Percentiles rank a stretch among this genome's conserved stretches.
These are phyloP conservation scores for Byssoonygena ceratinophila DNA, from an alignment of 2,329 filamentous ascomycete species.

Conservation along the genomic window DNA sequence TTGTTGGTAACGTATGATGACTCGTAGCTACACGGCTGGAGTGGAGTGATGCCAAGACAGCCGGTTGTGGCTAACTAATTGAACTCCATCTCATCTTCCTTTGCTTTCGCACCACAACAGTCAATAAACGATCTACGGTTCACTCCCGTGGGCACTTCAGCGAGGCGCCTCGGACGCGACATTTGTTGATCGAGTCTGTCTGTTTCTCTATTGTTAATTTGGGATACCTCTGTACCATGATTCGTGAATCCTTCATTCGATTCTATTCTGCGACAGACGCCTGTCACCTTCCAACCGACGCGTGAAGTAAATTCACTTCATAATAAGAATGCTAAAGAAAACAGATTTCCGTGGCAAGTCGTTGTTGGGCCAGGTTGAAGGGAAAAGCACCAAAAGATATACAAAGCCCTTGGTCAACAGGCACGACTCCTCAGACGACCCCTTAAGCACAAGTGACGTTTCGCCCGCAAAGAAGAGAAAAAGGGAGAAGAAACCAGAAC, in stretches of 20 bases:
- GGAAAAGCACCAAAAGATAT: conserved; percentile 5
- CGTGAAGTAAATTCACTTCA: conserved; percentile 17
- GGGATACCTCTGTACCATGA: background rate
- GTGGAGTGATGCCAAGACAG: background rate
- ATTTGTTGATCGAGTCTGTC: background rate
- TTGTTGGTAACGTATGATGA: too few relatives aligned
- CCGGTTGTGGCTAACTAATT: background rate
- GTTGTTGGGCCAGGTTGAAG: conserved; percentile 21
- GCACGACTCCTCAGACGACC: conserved; percentile 9
- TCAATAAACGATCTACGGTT: background rate
- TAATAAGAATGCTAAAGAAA: conserved; percentile 13
- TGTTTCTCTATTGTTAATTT: background rate
- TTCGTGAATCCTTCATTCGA: background rate
- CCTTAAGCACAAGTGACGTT: background rate
- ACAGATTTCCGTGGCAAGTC: conserved; percentile 13
- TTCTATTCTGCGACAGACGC: background rate
- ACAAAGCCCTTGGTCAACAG: conserved; percentile 1
- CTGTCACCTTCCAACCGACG: conserved; percentile 9
- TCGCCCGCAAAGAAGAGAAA: conserved; percentile 4
- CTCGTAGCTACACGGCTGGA: too few relatives aligned
- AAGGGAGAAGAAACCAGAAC: conserved; percentile 17
- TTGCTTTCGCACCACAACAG: background rate
- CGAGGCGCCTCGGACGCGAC: background rate
- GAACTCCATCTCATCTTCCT: background rate
- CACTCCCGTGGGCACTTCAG: background rate